phyloP scores from a whole-genome alignment of 345 rosid genomes.

The Citrus mangshanensis region DNA sequence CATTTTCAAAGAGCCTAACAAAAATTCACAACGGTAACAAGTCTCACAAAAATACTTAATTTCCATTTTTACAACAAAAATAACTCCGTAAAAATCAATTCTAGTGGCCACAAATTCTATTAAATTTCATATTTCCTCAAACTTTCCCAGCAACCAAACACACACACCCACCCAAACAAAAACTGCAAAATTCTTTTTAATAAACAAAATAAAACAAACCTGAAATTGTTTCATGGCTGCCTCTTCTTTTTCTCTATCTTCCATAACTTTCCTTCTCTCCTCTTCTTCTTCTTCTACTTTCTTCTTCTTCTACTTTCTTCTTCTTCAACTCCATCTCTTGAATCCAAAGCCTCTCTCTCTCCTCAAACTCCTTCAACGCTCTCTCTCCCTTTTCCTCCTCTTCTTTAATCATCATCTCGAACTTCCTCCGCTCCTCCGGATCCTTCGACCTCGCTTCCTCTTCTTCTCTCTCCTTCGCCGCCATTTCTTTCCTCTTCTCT shows the following conservation, averaged over 20 bases:
- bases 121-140: neutral
- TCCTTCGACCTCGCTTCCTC: slow-evolving; percentile 58
- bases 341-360: slow-evolving; percentile 70
- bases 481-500: slow-evolving; percentile 65
- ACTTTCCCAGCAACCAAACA: slow-evolving; percentile 20
- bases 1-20: neutral
- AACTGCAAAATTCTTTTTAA: neutral
- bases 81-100: neutral
- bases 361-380: slow-evolving; percentile 68
- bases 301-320: too few species aligned
- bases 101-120: neutral
- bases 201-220: neutral
- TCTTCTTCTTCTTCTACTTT: slow-evolving; percentile 35
- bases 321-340: slow-evolving; percentile 62
- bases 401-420: slow-evolving; percentile 52
- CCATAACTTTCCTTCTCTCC: slow-evolving; percentile 37
- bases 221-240: slow-evolving; percentile 4
- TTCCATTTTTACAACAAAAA: neutral
- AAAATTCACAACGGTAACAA: neutral
- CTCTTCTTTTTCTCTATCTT: slow-evolving; percentile 37
- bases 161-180: neutral
- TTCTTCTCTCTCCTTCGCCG: slow-evolving; percentile 63
- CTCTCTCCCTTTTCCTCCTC: slow-evolving; percentile 55
- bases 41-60: neutral
- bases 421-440: slow-evolving; percentile 59